Conservation (phyloP, 2,329 filamentous ascomycete species). For the Metarhizium album region DNA sequence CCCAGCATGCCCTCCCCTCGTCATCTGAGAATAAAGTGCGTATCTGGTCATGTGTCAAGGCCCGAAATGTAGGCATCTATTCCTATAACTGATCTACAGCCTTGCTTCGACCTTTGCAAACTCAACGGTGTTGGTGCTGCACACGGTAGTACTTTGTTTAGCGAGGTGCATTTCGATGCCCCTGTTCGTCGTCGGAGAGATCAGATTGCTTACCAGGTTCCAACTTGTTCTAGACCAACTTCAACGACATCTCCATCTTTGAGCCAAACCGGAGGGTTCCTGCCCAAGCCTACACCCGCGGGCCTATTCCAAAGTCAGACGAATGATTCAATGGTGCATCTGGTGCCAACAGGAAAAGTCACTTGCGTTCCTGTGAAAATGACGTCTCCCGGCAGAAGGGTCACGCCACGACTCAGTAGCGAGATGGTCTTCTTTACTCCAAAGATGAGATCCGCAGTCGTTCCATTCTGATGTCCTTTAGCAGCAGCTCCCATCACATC, state of each 20-base stretch:
- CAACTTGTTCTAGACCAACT: constrained; percentile 55
- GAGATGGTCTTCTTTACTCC: constrained; percentile 46
- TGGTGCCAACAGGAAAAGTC: background rate
- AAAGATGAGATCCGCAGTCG: constrained; percentile 54
- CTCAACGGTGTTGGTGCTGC: constrained; percentile 39
- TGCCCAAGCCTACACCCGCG: constrained; percentile 60
- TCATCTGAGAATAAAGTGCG: background rate
- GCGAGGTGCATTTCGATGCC: background rate
- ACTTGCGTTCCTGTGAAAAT: constrained; percentile 56
- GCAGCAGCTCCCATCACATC: background rate
- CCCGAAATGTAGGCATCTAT: background rate
- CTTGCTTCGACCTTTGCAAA: background rate
- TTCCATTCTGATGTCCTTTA: constrained; percentile 30
- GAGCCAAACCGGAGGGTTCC: constrained; percentile 55
- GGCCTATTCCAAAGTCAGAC: constrained; percentile 32
- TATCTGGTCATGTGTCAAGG: background rate
- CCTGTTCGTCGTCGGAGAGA: background rate
- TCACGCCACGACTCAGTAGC: constrained; percentile 50
- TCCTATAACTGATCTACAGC: background rate
- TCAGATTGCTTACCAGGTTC: constrained; percentile 34
- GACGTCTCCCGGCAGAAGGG: constrained; percentile 51
- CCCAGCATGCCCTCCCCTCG: too few relatives aligned
- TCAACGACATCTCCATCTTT: constrained; percentile 61
- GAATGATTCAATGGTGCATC: background rate
- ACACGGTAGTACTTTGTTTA: background rate